Percentiles rank a stretch among this genome's conserved stretches.
phyloP scores from a whole-genome alignment of 2,329 filamentous ascomycete genomes.

The Xylaria hypoxylon region DNA sequence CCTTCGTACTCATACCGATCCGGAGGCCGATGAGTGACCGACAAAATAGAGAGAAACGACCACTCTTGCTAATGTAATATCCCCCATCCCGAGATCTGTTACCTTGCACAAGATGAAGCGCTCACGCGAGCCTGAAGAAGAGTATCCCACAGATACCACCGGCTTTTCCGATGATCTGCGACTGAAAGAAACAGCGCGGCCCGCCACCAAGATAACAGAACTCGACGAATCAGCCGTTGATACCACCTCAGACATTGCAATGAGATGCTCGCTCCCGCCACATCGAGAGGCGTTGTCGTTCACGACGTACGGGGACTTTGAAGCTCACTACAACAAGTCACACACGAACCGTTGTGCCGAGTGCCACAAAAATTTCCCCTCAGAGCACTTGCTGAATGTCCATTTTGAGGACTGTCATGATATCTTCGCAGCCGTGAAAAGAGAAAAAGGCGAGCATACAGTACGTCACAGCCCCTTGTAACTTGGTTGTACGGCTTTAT shows the following conservation, averaged over 20 bases:
- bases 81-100: slow-evolving; percentile 48
- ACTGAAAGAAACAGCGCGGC: slow-evolving; percentile 40
- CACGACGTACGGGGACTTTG: slow-evolving; percentile 80
- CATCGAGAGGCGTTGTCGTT: slow-evolving; percentile 80
- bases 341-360: slow-evolving; percentile 88
- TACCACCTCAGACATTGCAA: slow-evolving; percentile 60
- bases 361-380: slow-evolving; percentile 90
- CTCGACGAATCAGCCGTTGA: slow-evolving; percentile 62
- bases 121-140: slow-evolving; percentile 69
- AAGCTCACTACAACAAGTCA: slow-evolving; percentile 82
- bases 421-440: slow-evolving; percentile 76
- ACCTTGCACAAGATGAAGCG: slow-evolving; percentile 65
- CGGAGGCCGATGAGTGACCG: not conserved
- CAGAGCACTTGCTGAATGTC: slow-evolving; percentile 79
- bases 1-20: not conserved
- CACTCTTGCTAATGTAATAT: slow-evolving; percentile 50
- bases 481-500: slow-evolving; percentile 20
- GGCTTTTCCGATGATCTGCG: slow-evolving; percentile 35
- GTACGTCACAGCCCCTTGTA: slow-evolving; percentile 57
- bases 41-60: slow-evolving; percentile 17
- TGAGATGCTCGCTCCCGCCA: slow-evolving; percentile 85
- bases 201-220: slow-evolving; percentile 67
- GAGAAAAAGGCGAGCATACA: slow-evolving; percentile 86
- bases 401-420: slow-evolving; percentile 96
- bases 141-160: slow-evolving; percentile 44